Evolutionary conservation across 1,284 basidiomycete species (phyloP).

Genomic region (Coniferiporia sulphurascens): DNA sequence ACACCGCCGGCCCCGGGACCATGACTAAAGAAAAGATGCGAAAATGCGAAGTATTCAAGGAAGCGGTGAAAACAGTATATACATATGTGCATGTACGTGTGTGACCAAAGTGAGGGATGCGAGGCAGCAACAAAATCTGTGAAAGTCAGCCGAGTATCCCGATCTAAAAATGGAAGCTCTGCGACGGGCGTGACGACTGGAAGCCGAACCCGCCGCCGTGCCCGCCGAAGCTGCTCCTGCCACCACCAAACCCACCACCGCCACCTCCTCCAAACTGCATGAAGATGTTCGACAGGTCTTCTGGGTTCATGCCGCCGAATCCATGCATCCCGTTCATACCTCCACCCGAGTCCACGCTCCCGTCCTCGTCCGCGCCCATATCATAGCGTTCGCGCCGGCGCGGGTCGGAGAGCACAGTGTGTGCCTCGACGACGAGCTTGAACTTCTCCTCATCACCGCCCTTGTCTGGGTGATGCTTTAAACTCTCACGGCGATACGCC

Average conservation of each 20-base stretch:
- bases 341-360: slow-evolving; percentile 36
- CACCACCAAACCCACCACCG: slow-evolving; percentile 1
- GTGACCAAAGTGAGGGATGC: no score
- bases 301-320: slow-evolving; percentile 33
- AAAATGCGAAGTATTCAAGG: no score
- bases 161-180: background rate
- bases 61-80: no score
- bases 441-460: slow-evolving; percentile 84
- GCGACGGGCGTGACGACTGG: background rate
- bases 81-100: no score
- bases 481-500: slow-evolving; percentile 68
- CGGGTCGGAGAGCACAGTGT: slow-evolving; percentile 73
- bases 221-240: background rate
- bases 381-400: slow-evolving; percentile 67
- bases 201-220: background rate
- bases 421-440: slow-evolving; percentile 75
- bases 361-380: slow-evolving; percentile 72
- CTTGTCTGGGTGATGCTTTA: slow-evolving; percentile 85
- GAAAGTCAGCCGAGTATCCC: background rate
- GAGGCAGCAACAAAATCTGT: background rate
- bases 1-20: no score
- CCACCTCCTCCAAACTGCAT: slow-evolving; percentile 42
- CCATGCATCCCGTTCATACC: slow-evolving; percentile 41
- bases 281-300: slow-evolving; percentile 60
- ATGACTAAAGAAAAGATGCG: no score